Evolutionary conservation across 495 filamentous ascomycete species (phyloP).

Genomic region (Astrothelium subdiscretum): DNA sequence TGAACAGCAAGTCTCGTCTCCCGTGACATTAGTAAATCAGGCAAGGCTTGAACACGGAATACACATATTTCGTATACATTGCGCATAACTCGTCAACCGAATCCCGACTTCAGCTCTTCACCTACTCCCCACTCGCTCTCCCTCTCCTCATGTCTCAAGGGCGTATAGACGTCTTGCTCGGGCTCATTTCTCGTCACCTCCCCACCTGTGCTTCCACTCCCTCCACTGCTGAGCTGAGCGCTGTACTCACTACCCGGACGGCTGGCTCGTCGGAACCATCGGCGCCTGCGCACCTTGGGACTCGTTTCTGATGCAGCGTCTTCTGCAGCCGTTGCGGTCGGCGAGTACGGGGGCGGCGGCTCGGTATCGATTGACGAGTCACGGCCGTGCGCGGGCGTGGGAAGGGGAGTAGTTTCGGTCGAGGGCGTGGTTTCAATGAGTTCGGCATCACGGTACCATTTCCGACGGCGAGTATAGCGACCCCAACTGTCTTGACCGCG

Average conservation of each 20-base stretch:
- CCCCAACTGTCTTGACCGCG: constrained; percentile 89
- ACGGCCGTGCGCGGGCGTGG: constrained; percentile 20
- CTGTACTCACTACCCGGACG: constrained; percentile 14
- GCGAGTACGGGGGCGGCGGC: neutral
- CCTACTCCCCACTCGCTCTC: constrained; percentile 47
- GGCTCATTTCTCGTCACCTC: constrained; percentile 32
- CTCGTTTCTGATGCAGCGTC: constrained; percentile 9
- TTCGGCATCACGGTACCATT: constrained; percentile 95
- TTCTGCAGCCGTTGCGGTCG: constrained; percentile 8
- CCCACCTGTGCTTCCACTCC: constrained; percentile 32
- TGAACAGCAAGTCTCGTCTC: no score
- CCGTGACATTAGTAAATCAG: no score
- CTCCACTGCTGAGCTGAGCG: constrained; percentile 25
- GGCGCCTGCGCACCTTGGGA: constrained; percentile 20
- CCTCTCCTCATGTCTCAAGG: constrained; percentile 25
- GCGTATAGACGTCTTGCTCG: constrained; percentile 37
- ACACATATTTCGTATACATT: no score
- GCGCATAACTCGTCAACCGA: no score
- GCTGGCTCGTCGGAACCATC: constrained; percentile 9
- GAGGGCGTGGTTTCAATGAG: constrained; percentile 57
- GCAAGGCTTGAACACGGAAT: no score
- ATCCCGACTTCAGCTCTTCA: constrained; percentile 42
- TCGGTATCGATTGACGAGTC: neutral
- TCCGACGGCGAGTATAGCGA: constrained; percentile 81
- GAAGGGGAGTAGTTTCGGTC: constrained; percentile 31